A percentile compares a stretch with the other conserved stretches of the same genome.
phyloP scores from a whole-genome alignment of 345 rosid species.

The Hibiscus syriacus region DNA sequence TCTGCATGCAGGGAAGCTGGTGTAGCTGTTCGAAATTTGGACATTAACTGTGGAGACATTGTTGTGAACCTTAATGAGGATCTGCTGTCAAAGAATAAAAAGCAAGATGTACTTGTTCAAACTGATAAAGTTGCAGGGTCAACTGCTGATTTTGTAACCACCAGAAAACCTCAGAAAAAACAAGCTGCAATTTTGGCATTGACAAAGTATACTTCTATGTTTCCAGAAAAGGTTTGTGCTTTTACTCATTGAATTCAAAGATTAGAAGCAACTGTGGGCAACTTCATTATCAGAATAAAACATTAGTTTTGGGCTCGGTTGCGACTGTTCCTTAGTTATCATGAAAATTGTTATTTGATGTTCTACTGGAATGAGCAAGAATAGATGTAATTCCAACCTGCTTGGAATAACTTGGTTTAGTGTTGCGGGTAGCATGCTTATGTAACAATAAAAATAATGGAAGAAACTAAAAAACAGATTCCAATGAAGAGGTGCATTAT shows the following conservation, averaged over 20 bases:
- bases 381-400: background rate
- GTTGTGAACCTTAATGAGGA: slow-evolving; percentile 65
- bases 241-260: slow-evolving; percentile 4
- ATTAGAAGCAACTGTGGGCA: background rate
- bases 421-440: background rate
- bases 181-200: slow-evolving; percentile 41
- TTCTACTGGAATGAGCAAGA: slow-evolving; percentile 3
- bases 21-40: slow-evolving; percentile 57
- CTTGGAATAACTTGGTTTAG: background rate
- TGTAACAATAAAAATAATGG: background rate
- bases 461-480: background rate
- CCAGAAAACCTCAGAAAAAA: slow-evolving; percentile 39
- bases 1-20: slow-evolving; percentile 69
- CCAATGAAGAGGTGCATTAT: background rate
- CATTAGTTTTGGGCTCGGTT: slow-evolving; percentile 2
- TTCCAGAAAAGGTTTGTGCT: slow-evolving; percentile 83
- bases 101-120: slow-evolving; percentile 27
- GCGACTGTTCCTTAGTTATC: slow-evolving; percentile 2
- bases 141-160: slow-evolving; percentile 26
- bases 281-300: background rate
- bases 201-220: slow-evolving; percentile 46
- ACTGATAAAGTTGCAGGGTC: slow-evolving; percentile 26
- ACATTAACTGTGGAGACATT: slow-evolving; percentile 63
- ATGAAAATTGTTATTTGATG: background rate
- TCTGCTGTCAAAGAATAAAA: slow-evolving; percentile 51